These are phyloP conservation scores for Curvularia lunata DNA, from an alignment of 2,329 filamentous ascomycete species.

Conservation along the genomic window DNA sequence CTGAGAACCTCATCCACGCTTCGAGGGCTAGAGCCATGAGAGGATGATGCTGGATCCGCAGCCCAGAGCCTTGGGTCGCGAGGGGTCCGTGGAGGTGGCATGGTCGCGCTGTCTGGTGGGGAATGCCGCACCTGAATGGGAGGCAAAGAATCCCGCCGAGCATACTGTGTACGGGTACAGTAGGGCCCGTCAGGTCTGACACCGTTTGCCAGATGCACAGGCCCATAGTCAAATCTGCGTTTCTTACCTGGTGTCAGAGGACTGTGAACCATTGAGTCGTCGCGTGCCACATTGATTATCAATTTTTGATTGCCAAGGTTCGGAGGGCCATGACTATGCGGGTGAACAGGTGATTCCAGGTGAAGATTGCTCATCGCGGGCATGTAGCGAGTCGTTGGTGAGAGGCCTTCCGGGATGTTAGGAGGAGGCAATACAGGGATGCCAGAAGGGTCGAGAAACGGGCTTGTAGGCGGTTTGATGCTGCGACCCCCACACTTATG, in stretches of 20 bases:
- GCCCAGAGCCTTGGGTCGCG: constrained; percentile 30
- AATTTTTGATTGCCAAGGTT: constrained; percentile 34
- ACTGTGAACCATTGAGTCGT: constrained; percentile 37
- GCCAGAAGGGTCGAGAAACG: constrained; percentile 55
- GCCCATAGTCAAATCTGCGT: constrained; percentile 42
- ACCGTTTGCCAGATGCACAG: constrained; percentile 52
- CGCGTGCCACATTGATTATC: constrained; percentile 34
- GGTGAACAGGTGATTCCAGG: constrained; percentile 46
- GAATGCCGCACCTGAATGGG: constrained; percentile 41
- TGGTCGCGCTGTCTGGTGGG: constrained; percentile 41
- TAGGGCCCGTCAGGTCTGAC: constrained; percentile 64
- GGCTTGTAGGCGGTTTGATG: constrained; percentile 67
- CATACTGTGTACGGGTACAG: constrained; percentile 35
- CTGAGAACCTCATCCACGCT: constrained; percentile 74
- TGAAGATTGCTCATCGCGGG: constrained; percentile 52
- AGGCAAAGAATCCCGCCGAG: constrained; percentile 44
- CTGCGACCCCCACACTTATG: constrained; percentile 74
- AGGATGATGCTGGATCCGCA: constrained; percentile 14
- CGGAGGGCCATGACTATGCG: constrained; percentile 33
- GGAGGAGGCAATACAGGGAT: constrained; percentile 50
- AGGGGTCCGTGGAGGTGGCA: constrained; percentile 44
- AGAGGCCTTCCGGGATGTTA: constrained; percentile 41
- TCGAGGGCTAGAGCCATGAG: constrained; percentile 35
- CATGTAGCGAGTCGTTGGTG: constrained; percentile 43
- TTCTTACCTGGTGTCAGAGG: constrained; percentile 46